These are phyloP conservation scores for Allium sativum DNA, from an alignment of 106 monocot species.

Conservation along the genomic window DNA sequence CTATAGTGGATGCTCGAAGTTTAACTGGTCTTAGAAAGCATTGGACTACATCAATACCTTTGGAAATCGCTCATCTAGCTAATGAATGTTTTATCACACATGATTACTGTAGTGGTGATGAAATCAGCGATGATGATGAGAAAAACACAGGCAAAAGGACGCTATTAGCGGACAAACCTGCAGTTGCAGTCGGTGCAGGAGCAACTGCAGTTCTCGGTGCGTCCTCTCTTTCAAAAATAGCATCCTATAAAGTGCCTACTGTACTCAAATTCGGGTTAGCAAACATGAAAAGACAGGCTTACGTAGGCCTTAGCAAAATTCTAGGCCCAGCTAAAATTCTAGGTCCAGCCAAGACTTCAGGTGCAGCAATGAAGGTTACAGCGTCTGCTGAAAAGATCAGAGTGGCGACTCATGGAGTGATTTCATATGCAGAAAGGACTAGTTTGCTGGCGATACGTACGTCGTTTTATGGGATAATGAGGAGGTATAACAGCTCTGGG, in stretches of 20 bases:
- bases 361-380: constrained; percentile 22
- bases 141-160: constrained; percentile 27
- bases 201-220: constrained; percentile 70
- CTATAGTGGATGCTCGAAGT: constrained; percentile 64
- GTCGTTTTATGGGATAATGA: constrained; percentile 87
- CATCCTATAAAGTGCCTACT: constrained; percentile 26
- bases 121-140: constrained; percentile 9
- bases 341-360: constrained; percentile 23
- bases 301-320: constrained; percentile 48
- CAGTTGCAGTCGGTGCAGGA: constrained; percentile 77
- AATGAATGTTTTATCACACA: constrained; percentile 20
- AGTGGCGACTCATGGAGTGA: constrained; percentile 44
- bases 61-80: constrained; percentile 34
- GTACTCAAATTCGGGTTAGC: constrained; percentile 30
- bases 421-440: constrained; percentile 56
- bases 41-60: constrained; percentile 68
- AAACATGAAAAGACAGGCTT: constrained; percentile 47
- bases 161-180: constrained; percentile 41
- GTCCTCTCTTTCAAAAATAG: constrained; percentile 71
- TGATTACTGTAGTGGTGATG: constrained; percentile 12
- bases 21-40: constrained; percentile 65
- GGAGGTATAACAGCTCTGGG: constrained; percentile 18
- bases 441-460: constrained; percentile 73
- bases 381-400: constrained; percentile 76
- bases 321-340: constrained; percentile 35